Evolutionary conservation across 768 basidiomycete species (phyloP).

Genomic region (Trichaptum fuscoviolaceum): DNA sequence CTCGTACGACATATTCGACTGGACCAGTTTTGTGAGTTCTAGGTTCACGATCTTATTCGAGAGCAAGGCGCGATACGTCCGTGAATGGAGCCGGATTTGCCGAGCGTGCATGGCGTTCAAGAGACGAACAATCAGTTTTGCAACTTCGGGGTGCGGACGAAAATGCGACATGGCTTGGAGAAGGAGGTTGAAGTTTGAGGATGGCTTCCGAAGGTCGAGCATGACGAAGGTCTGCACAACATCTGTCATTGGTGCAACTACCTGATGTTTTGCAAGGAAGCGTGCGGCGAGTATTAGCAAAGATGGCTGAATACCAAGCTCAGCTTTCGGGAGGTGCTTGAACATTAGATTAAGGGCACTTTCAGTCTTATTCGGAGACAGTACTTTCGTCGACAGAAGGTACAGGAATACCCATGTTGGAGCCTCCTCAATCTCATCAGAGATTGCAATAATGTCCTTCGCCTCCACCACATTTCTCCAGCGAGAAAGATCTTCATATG

Average conservation of each 20-base stretch:
- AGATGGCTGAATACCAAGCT: constrained; percentile 32
- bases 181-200: constrained; percentile 45
- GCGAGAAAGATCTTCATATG: neutral
- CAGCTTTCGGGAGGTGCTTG: constrained; percentile 29
- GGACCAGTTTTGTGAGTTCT: constrained; percentile 44
- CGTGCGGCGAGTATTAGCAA: constrained; percentile 42
- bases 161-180: constrained; percentile 43
- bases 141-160: constrained; percentile 35
- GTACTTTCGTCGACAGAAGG: constrained; percentile 42
- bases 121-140: constrained; percentile 35
- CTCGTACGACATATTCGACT: constrained; percentile 35
- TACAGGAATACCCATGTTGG: constrained; percentile 56
- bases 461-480: neutral
- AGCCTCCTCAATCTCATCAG: neutral
- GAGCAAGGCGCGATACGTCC: constrained; percentile 42
- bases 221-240: constrained; percentile 31
- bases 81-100: constrained; percentile 32
- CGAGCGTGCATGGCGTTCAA: constrained; percentile 44
- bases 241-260: constrained; percentile 41
- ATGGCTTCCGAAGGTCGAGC: constrained; percentile 14
- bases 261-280: constrained; percentile 44
- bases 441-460: neutral
- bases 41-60: constrained; percentile 46
- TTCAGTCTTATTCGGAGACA: constrained; percentile 39
- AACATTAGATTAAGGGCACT: constrained; percentile 39